Conservation (phyloP, 129 eudicot genomes). For the Oenanthe sinensis region DNA sequence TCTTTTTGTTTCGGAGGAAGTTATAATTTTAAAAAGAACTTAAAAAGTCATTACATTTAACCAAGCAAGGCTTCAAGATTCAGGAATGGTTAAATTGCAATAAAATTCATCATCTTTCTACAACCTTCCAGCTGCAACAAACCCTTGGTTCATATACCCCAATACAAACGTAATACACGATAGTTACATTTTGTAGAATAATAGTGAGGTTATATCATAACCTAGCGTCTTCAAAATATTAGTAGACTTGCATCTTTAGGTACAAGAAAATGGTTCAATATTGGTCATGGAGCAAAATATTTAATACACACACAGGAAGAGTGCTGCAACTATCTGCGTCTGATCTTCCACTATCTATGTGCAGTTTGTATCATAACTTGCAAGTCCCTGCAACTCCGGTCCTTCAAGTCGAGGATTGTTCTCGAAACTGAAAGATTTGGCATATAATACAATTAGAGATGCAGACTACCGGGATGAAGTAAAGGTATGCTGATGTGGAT, state of each 20-base stretch:
- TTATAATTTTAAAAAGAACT: too few relatives aligned
- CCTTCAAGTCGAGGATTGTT: conserved; percentile 98
- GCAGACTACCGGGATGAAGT: neutral
- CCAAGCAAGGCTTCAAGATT: neutral
- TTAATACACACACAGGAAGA: neutral
- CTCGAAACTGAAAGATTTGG: conserved; percentile 60
- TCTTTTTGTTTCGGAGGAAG: too few relatives aligned
- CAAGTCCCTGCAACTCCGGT: conserved; percentile 94
- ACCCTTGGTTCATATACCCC: conserved; percentile 2
- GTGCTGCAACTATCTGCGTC: conserved; percentile 9
- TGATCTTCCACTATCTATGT: conserved; percentile 19
- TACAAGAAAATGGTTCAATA: neutral
- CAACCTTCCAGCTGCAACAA: neutral
- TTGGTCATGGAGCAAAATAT: neutral
- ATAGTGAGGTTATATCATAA: neutral
- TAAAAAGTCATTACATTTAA: neutral
- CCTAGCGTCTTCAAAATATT: neutral
- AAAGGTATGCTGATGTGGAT: neutral
- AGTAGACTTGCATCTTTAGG: conserved; percentile 3
- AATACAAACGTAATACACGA: neutral
- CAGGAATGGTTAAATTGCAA: neutral
- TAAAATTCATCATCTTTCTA: neutral
- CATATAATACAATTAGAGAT: neutral
- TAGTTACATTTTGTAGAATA: neutral
- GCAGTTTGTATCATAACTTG: conserved; percentile 86